Evolutionary conservation across 2,329 filamentous ascomycete genomes (phyloP).

Genomic region (Pestalotiopsis fici): DNA sequence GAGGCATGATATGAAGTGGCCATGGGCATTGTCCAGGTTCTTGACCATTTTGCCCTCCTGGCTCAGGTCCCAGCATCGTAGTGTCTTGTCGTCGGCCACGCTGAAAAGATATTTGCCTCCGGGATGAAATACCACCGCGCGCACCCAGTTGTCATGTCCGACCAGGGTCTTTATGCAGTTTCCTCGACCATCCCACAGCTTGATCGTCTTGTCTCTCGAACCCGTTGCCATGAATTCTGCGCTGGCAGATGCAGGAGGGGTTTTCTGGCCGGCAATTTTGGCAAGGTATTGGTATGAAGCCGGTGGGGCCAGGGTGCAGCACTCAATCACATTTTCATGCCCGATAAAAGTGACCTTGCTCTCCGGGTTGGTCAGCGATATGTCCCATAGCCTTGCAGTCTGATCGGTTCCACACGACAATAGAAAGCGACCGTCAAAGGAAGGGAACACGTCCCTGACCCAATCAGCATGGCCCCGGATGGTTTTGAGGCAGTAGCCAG

Average conservation of each 20-base stretch:
- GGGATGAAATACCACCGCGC: slow-evolving; percentile 84
- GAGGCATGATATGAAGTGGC: slow-evolving; percentile 83
- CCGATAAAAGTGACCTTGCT: slow-evolving; percentile 79
- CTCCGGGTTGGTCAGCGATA: slow-evolving; percentile 68
- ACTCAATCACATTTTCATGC: slow-evolving; percentile 85
- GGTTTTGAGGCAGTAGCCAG: slow-evolving; percentile 91
- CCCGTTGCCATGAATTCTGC: slow-evolving; percentile 91
- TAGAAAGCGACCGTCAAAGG: slow-evolving; percentile 79
- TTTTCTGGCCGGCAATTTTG: slow-evolving; percentile 78
- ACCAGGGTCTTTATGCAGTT: slow-evolving; percentile 80
- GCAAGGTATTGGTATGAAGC: slow-evolving; percentile 77
- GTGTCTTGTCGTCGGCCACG: slow-evolving; percentile 85
- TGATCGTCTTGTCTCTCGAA: slow-evolving; percentile 86
- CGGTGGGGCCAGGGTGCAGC: slow-evolving; percentile 82
- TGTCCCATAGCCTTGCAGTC: slow-evolving; percentile 83
- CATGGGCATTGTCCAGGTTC: slow-evolving; percentile 74
- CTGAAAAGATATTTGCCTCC: slow-evolving; percentile 88
- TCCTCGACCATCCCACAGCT: slow-evolving; percentile 84
- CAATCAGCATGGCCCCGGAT: slow-evolving; percentile 82
- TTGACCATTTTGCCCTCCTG: slow-evolving; percentile 93
- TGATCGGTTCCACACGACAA: slow-evolving; percentile 83
- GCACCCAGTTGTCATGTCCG: slow-evolving; percentile 95
- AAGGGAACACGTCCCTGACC: slow-evolving; percentile 87
- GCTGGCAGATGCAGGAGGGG: slow-evolving; percentile 71
- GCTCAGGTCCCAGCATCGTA: slow-evolving; percentile 89